phyloP scores from a whole-genome alignment of 1,284 basidiomycete species.

The Papiliotrema nemorosa region DNA sequence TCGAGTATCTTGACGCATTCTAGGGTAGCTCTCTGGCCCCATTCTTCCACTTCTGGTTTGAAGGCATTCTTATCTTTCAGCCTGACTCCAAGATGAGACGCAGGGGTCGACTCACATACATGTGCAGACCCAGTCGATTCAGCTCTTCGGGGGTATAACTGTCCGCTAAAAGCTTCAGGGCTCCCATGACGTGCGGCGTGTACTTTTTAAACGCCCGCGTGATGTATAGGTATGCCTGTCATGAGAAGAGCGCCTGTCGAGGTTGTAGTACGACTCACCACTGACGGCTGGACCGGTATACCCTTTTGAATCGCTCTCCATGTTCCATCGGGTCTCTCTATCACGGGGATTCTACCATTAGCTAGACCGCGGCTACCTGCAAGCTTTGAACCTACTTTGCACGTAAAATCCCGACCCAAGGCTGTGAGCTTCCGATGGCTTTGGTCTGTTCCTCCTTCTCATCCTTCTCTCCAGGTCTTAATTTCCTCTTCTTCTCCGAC shows the following conservation, averaged over 20 bases:
- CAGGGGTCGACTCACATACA: constrained; percentile 57
- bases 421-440: constrained; percentile 70
- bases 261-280: constrained; percentile 32
- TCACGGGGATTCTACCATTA: constrained; percentile 66
- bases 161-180: constrained; percentile 69
- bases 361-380: constrained; percentile 56
- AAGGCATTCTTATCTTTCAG: constrained; percentile 35
- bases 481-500: not conserved
- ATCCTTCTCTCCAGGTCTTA: not conserved
- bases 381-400: constrained; percentile 59
- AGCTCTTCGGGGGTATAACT: constrained; percentile 65
- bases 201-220: constrained; percentile 73
- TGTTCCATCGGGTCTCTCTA: constrained; percentile 62
- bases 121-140: constrained; percentile 62
- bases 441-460: constrained; percentile 52
- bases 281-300: constrained; percentile 65
- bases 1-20: constrained; percentile 42
- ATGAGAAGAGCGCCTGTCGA: not conserved
- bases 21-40: constrained; percentile 45
- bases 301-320: constrained; percentile 81
- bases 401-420: constrained; percentile 87
- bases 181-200: constrained; percentile 70
- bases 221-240: constrained; percentile 70
- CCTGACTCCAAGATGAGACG: not conserved
- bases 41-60: constrained; percentile 47